A percentile compares a stretch with the other conserved stretches of the same genome.
Conservation (phyloP, 164 flowering plant genomes). For the Liriodendron chinense region DNA sequence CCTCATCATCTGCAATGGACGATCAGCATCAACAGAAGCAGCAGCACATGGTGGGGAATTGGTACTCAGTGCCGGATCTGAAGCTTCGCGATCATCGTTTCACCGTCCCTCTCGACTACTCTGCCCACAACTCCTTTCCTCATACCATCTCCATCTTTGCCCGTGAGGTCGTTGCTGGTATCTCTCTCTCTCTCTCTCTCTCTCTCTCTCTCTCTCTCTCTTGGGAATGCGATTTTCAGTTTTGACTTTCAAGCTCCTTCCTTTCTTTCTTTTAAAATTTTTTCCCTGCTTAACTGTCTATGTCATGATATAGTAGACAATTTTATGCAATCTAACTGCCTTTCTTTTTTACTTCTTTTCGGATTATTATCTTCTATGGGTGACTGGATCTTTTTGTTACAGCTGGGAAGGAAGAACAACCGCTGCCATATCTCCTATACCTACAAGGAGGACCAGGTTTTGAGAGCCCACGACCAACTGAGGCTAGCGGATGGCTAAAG, state of each 20-base stretch:
- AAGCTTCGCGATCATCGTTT: slow-evolving; percentile 85
- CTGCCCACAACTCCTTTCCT: slow-evolving; percentile 22
- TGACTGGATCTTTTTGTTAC: slow-evolving; percentile 20
- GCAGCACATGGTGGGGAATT: slow-evolving; percentile 48
- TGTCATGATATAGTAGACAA: not conserved
- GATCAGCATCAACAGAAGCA: not conserved
- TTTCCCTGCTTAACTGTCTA: not conserved
- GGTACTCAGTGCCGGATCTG: slow-evolving; percentile 95
- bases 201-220: not conserved
- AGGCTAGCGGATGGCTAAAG: slow-evolving; percentile 88
- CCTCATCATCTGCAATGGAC: not conserved
- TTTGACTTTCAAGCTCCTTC: not conserved
- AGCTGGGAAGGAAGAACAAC: slow-evolving; percentile 87
- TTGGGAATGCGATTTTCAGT: not conserved
- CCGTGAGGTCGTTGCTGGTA: slow-evolving; percentile 98
- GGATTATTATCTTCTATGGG: not conserved
- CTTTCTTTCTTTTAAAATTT: not conserved
- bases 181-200: not conserved
- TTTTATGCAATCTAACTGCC: not conserved
- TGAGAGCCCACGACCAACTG: slow-evolving; percentile 84
- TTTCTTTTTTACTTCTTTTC: not conserved
- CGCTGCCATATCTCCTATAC: slow-evolving; percentile 68
- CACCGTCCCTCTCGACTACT: slow-evolving; percentile 87
- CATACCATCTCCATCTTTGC: slow-evolving; percentile 72
- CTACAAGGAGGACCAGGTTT: slow-evolving; percentile 98